These are phyloP conservation scores for Hippophae gyantsensis DNA, from an alignment of 306 rosid genomes.

Conservation along the genomic window DNA sequence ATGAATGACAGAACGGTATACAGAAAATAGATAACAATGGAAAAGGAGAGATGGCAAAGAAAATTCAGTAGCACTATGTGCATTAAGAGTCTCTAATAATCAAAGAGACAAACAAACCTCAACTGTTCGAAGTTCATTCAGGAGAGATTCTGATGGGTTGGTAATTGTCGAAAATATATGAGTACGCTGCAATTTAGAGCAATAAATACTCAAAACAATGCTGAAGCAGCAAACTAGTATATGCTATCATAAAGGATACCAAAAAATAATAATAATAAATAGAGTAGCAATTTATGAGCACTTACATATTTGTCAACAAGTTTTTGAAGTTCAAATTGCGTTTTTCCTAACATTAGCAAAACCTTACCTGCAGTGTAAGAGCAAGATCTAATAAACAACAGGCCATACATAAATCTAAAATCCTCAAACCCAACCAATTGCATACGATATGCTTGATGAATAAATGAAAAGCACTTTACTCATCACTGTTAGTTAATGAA, in stretches of 20 bases:
- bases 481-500: no score
- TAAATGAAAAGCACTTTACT: not conserved
- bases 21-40: not conserved
- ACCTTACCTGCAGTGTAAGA: slow-evolving; percentile 48
- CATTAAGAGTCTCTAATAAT: not conserved
- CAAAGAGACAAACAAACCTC: slow-evolving; percentile 51
- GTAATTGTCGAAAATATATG: slow-evolving; percentile 65
- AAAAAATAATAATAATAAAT: slow-evolving; percentile 6
- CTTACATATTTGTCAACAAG: slow-evolving; percentile 82
- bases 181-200: slow-evolving; percentile 51
- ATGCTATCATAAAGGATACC: not conserved
- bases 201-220: slow-evolving; percentile 23
- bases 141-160: slow-evolving; percentile 87
- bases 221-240: slow-evolving; percentile 4
- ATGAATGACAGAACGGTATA: not conserved
- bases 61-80: not conserved
- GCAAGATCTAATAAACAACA: slow-evolving; percentile 17
- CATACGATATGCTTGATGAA: not conserved
- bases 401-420: slow-evolving; percentile 24
- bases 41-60: not conserved
- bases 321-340: slow-evolving; percentile 74
- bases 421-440: slow-evolving; percentile 7
- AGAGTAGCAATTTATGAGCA: slow-evolving; percentile 9
- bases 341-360: slow-evolving; percentile 60
- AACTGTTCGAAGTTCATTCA: slow-evolving; percentile 75